Evolutionary conservation across 2,329 filamentous ascomycete species (phyloP).

Genomic region (Phialemonium atrogriseum): DNA sequence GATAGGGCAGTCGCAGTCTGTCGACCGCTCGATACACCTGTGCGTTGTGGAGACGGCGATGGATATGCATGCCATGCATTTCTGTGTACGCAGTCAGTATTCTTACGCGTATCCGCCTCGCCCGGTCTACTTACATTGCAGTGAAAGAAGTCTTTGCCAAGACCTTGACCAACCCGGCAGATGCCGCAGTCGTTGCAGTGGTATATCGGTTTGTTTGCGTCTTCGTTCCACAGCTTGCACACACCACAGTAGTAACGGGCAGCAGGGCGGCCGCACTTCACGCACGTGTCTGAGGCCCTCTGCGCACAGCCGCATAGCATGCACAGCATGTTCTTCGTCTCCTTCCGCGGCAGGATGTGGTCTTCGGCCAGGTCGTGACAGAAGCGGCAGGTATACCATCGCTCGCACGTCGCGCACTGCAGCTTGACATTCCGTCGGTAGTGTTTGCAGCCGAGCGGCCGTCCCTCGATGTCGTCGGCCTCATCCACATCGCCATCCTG

Average conservation of each 20-base stretch:
- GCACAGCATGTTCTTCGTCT: constrained; percentile 93
- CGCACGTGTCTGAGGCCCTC: constrained; percentile 68
- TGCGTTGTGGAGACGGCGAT: constrained; percentile 79
- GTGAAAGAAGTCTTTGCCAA: constrained; percentile 96
- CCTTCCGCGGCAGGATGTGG: constrained; percentile 69
- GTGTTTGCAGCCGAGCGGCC: constrained; percentile 72
- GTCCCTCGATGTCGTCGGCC: constrained; percentile 19
- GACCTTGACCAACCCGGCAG: constrained; percentile 78
- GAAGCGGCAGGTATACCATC: constrained; percentile 91
- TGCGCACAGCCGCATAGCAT: constrained; percentile 91
- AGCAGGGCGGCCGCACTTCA: constrained; percentile 64
- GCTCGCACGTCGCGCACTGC: constrained; percentile 81
- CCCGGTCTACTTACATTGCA: constrained; percentile 64
- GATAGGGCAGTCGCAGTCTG: constrained; percentile 93
- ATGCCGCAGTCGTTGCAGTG: constrained; percentile 96
- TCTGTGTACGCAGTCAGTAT: constrained; percentile 35
- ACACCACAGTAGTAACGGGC: constrained; percentile 90
- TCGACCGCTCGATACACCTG: constrained; percentile 89
- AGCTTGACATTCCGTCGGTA: constrained; percentile 95
- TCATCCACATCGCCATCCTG: constrained; percentile 28
- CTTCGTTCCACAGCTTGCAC: constrained; percentile 96
- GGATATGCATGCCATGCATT: constrained; percentile 87
- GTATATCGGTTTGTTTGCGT: constrained; percentile 84
- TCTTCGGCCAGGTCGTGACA: constrained; percentile 83
- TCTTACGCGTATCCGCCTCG: neutral